Evolutionary conservation across 169 alveolate genomes (phyloP).

Genomic region (Theileria equi): DNA sequence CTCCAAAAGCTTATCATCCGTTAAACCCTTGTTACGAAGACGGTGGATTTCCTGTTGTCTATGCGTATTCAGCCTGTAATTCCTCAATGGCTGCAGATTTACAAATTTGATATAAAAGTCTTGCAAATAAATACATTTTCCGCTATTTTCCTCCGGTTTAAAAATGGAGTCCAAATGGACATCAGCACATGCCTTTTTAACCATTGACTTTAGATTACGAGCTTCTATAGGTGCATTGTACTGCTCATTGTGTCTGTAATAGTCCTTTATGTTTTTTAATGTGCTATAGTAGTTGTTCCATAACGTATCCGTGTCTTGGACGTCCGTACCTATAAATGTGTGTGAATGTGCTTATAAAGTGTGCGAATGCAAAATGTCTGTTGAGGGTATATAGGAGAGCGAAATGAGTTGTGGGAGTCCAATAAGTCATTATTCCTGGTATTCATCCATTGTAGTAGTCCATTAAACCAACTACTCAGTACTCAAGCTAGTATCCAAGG

Average conservation of each 20-base stretch:
- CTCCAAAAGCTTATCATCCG: slow-evolving; percentile 17
- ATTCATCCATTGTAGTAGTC: too few relatives aligned
- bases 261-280: slow-evolving; percentile 67
- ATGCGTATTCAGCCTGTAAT: slow-evolving; percentile 49
- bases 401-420: too few relatives aligned
- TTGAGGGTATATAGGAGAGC: too few relatives aligned
- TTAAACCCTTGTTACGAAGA: slow-evolving; percentile 26
- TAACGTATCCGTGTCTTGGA: slow-evolving; percentile 55
- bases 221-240: slow-evolving; percentile 44
- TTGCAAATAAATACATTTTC: slow-evolving; percentile 70
- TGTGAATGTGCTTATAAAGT: too few relatives aligned
- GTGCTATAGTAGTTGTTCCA: slow-evolving; percentile 78
- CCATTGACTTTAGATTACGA: slow-evolving; percentile 52
- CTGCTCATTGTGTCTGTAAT: slow-evolving; percentile 60
- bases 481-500: too few relatives aligned
- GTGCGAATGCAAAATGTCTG: too few relatives aligned
- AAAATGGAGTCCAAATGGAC: slow-evolving; percentile 65
- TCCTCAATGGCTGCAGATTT: slow-evolving; percentile 71
- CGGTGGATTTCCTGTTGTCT: slow-evolving; percentile 47
- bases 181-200: slow-evolving; percentile 56
- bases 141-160: slow-evolving; percentile 78
- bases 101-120: slow-evolving; percentile 68
- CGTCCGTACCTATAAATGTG: too few relatives aligned
- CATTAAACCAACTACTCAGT: too few relatives aligned
- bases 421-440: too few relatives aligned